Percentiles rank a stretch among this genome's conserved stretches.
Conservation (phyloP, 805 yeast species). For the Tetrapisispora fleetii region DNA sequence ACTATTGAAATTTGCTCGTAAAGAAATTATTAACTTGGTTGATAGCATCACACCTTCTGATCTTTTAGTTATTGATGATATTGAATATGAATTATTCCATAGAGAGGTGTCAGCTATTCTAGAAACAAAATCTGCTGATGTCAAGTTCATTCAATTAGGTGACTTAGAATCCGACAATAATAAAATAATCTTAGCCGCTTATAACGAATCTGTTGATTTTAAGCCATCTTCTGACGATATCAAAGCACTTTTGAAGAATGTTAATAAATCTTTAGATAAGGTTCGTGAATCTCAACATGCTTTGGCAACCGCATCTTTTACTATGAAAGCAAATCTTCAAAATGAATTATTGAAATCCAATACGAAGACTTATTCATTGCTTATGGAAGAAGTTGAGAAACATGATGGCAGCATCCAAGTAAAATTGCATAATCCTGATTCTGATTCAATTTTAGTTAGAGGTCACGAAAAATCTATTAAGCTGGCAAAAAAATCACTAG, state of each 20-base stretch:
- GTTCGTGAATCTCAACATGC: constrained; percentile 51
- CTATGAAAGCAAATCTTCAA: constrained; percentile 48
- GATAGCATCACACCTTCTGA: constrained; percentile 62
- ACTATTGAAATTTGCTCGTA: constrained; percentile 54
- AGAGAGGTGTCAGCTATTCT: constrained; percentile 20
- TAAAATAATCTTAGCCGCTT: constrained; percentile 46
- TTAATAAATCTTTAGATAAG: constrained; percentile 42
- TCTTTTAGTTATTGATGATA: constrained; percentile 47
- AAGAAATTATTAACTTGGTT: constrained; percentile 61
- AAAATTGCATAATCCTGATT: constrained; percentile 40
- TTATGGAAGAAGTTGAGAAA: constrained; percentile 29
- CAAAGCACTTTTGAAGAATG: constrained; percentile 40
- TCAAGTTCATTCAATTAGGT: constrained; percentile 52
- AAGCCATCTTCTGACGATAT: constrained; percentile 58
- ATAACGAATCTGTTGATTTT: constrained; percentile 50
- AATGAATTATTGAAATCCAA: constrained; percentile 24
- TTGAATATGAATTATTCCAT: constrained; percentile 39
- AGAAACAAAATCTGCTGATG: constrained; percentile 29
- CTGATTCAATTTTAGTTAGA: constrained; percentile 49
- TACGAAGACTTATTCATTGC: constrained; percentile 15
- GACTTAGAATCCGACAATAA: constrained; percentile 34
- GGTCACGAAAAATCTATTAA: constrained; percentile 60
- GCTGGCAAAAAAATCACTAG: constrained; percentile 29
- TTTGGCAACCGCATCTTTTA: constrained; percentile 41
- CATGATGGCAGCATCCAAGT: constrained; percentile 33